These are phyloP conservation scores for Pichia manshurica DNA, from an alignment of 805 yeast genomes.

Conservation along the genomic window DNA sequence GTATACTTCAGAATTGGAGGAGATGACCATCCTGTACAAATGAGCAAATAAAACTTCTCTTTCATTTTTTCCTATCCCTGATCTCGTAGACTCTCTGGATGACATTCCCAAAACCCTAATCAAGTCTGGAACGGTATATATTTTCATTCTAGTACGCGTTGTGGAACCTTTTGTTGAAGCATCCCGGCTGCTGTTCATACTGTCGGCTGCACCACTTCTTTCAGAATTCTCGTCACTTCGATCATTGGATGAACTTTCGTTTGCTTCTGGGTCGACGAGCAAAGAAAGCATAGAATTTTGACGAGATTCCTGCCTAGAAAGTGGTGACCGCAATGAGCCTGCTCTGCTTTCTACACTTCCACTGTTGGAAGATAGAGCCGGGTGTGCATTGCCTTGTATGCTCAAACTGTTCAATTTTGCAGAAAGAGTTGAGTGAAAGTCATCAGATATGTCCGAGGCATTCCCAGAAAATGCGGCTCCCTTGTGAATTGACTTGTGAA, in stretches of 20 bases:
- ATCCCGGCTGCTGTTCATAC: background rate
- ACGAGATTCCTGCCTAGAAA: slow-evolving; percentile 24
- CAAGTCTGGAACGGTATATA: slow-evolving; percentile 39
- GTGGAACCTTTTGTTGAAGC: background rate
- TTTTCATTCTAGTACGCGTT: slow-evolving; percentile 6
- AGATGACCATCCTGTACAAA: slow-evolving; percentile 41
- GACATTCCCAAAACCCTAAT: slow-evolving; percentile 37
- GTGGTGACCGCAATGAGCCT: slow-evolving; percentile 11
- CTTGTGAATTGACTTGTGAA: slow-evolving; percentile 12
- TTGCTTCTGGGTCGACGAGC: slow-evolving; percentile 17
- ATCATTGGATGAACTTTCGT: slow-evolving; percentile 11
- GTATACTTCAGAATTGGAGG: slow-evolving; percentile 28
- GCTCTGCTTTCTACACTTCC: background rate
- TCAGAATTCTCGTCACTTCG: slow-evolving; percentile 7
- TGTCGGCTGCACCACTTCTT: background rate
- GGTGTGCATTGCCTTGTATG: background rate
- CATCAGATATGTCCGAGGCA: background rate
- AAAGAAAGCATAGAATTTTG: slow-evolving; percentile 25
- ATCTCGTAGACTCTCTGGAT: slow-evolving; percentile 22
- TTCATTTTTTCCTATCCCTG: slow-evolving; percentile 41
- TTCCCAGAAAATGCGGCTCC: background rate
- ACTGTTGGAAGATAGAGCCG: background rate
- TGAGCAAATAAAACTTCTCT: slow-evolving; percentile 48
- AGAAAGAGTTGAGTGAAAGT: slow-evolving; percentile 7
- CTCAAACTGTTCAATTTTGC: slow-evolving; percentile 6